Conservation (phyloP, 2,329 filamentous ascomycete species). For the Diaporthe australafricana region DNA sequence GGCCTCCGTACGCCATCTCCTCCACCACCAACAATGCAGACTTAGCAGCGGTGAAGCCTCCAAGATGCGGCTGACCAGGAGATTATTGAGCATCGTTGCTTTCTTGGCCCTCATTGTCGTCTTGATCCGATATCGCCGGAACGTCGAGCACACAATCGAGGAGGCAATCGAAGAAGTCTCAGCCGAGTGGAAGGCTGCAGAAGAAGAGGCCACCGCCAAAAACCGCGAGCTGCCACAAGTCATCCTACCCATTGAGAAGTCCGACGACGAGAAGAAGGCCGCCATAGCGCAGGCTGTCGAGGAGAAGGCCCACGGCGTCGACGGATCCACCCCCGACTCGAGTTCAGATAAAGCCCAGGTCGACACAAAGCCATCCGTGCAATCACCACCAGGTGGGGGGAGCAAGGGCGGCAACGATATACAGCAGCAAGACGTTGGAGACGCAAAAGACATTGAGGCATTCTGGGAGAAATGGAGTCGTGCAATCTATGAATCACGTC, state of each 20-base stretch:
- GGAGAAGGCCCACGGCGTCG: neutral
- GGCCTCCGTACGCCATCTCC: neutral
- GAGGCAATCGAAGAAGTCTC: slow-evolving; percentile 35
- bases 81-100: slow-evolving; percentile 32
- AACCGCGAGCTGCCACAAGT: slow-evolving; percentile 35
- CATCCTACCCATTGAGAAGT: slow-evolving; percentile 32
- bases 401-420: slow-evolving; percentile 4
- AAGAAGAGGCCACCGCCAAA: slow-evolving; percentile 36
- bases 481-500: slow-evolving; percentile 33
- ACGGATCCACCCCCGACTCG: neutral
- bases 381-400: neutral
- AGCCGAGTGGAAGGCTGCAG: slow-evolving; percentile 32
- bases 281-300: slow-evolving; percentile 17
- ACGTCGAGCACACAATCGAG: slow-evolving; percentile 35
- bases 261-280: slow-evolving; percentile 22
- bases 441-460: slow-evolving; percentile 32
- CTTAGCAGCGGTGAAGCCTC: slow-evolving; percentile 26
- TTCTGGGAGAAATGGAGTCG: slow-evolving; percentile 37
- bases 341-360: neutral
- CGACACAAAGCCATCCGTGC: slow-evolving; percentile 13
- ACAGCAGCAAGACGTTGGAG: neutral
- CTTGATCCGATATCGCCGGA: slow-evolving; percentile 35
- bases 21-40: slow-evolving; percentile 33
- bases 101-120: slow-evolving; percentile 34
- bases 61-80: slow-evolving; percentile 36